phyloP scores from a whole-genome alignment of 2,329 filamentous ascomycete genomes.

The Chaetothyriales sp. region DNA sequence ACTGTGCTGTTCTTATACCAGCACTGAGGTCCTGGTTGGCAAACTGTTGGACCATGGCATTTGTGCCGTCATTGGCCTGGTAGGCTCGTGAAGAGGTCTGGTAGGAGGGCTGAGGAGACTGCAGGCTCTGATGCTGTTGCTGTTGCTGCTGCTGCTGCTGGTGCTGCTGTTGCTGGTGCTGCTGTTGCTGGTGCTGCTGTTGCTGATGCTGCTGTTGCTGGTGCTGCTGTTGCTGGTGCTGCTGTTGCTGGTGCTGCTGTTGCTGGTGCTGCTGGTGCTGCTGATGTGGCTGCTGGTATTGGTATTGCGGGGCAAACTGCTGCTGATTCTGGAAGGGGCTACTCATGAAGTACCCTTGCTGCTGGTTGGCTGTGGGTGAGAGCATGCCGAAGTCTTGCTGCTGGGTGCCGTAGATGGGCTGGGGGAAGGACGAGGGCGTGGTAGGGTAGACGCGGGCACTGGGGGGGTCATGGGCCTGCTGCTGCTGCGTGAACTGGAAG shows the following conservation, averaged over 20 bases:
- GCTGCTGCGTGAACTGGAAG: slow-evolving; percentile 46
- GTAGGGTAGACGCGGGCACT: slow-evolving; percentile 64
- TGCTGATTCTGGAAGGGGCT: slow-evolving; percentile 40
- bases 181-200: slow-evolving; percentile 25
- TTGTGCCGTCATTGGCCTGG: slow-evolving; percentile 59
- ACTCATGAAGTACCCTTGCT: slow-evolving; percentile 48
- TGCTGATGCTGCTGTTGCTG: slow-evolving; percentile 41
- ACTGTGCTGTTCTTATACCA: slow-evolving; percentile 56
- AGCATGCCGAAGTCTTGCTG: slow-evolving; percentile 42
- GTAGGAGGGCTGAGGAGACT: slow-evolving; percentile 43
- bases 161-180: slow-evolving; percentile 44
- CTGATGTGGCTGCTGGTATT: slow-evolving; percentile 33
- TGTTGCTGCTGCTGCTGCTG: slow-evolving; percentile 16
- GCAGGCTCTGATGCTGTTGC: slow-evolving; percentile 42
- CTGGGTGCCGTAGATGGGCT: slow-evolving; percentile 60
- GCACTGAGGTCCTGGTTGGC: slow-evolving; percentile 86
- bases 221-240: slow-evolving; percentile 32
- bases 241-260: too few species aligned
- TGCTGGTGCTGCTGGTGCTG: slow-evolving; percentile 39
- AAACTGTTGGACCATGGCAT: slow-evolving; percentile 86
- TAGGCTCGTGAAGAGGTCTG: slow-evolving; percentile 26
- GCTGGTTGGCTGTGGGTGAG: slow-evolving; percentile 27
- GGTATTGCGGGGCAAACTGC: slow-evolving; percentile 40
- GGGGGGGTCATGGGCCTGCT: slow-evolving; percentile 44
- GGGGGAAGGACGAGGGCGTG: slow-evolving; percentile 89